Conservation (phyloP, 352 stramenopile genomes). For the Globisporangium orthogonon region DNA sequence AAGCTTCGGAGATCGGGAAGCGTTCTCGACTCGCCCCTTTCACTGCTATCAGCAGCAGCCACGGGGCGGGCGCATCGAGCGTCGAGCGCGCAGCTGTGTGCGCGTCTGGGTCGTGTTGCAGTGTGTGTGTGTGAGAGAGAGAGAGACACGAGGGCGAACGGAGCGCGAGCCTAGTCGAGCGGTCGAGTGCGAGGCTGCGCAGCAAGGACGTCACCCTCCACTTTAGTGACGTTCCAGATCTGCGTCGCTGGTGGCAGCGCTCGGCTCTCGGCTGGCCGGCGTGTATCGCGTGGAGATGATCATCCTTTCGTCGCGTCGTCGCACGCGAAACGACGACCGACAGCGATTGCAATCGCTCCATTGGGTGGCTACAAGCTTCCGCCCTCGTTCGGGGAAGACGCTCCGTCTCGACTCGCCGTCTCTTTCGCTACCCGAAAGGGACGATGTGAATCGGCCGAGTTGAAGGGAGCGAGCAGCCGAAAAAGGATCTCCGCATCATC, state of each 20-base stretch:
- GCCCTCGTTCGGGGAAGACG: background rate
- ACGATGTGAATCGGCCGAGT: slow-evolving; percentile 8
- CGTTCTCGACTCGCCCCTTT: too few species aligned
- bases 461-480: background rate
- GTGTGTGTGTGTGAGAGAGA: background rate
- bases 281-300: slow-evolving; percentile 9
- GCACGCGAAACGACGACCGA: background rate
- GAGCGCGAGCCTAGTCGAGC: background rate
- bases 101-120: background rate
- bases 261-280: slow-evolving; percentile 5
- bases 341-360: background rate
- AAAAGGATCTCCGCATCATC: slow-evolving; percentile 10
- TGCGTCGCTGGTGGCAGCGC: background rate
- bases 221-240: background rate
- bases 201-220: background rate
- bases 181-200: background rate
- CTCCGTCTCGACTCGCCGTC: background rate
- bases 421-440: slow-evolving; percentile 13
- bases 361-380: background rate
- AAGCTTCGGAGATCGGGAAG: background rate
- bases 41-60: too few species aligned
- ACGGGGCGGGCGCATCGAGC: background rate
- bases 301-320: background rate
- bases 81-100: too few species aligned
- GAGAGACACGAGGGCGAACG: background rate